These are phyloP conservation scores for Artemisia argyi DNA, from an alignment of 129 eudicot species.

Conservation along the genomic window DNA sequence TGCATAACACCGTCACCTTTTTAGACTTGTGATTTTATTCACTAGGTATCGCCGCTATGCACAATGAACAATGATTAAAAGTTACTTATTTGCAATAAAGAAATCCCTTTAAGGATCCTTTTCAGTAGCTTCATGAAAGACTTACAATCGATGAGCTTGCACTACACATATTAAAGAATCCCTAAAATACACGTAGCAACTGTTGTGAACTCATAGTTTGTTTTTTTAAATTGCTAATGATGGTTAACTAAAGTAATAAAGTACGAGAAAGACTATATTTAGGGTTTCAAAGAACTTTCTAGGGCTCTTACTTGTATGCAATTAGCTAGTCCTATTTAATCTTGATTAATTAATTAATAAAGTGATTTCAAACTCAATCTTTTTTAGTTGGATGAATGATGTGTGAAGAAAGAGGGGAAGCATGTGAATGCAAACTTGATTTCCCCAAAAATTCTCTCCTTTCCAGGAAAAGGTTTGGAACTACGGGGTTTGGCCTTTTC, in stretches of 20 bases:
- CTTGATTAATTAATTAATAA: constrained; percentile 24
- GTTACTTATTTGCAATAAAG: not conserved
- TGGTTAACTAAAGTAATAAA: constrained; percentile 23
- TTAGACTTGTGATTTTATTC: not conserved
- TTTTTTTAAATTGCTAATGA: constrained; percentile 7
- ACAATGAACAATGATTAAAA: constrained; percentile 15
- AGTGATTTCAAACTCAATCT: constrained; percentile 29
- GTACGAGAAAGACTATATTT: constrained; percentile 10
- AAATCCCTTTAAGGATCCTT: constrained; percentile 11
- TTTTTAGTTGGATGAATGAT: constrained; percentile 45
- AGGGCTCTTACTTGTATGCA: constrained; percentile 39
- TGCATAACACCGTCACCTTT: not conserved
- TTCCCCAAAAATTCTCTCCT: constrained; percentile 29
- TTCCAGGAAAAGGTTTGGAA: constrained; percentile 28
- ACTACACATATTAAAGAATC: not conserved
- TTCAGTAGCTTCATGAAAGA: constrained; percentile 10
- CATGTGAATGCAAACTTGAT: constrained; percentile 33
- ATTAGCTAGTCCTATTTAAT: constrained; percentile 10
- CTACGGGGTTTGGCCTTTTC: constrained; percentile 36
- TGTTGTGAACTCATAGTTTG: not conserved
- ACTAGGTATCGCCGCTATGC: constrained; percentile 6
- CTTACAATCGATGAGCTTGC: constrained; percentile 20
- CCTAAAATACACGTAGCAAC: constrained; percentile 1
- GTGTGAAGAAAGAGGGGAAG: constrained; percentile 39
- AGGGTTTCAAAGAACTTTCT: constrained; percentile 15